Conservation (phyloP, 495 filamentous ascomycete genomes). For the Acidomyces sp. region DNA sequence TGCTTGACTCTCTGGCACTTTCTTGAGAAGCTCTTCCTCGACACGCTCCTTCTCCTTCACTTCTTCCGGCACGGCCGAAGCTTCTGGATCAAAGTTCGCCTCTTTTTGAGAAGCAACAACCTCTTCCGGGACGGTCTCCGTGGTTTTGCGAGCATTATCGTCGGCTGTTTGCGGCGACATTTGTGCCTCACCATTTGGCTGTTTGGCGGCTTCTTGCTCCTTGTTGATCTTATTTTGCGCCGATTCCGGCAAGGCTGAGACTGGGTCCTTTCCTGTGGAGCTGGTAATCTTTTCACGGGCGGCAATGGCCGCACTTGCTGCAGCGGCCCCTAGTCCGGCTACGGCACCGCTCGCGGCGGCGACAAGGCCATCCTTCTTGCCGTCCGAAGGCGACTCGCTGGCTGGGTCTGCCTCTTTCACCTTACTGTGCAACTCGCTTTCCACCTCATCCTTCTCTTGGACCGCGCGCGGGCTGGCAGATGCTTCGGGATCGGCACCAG, state of each 20-base stretch:
- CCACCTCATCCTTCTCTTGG: slow-evolving; percentile 16
- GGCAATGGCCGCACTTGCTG: slow-evolving; percentile 16
- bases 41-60: slow-evolving; percentile 7
- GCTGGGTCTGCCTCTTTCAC: slow-evolving; percentile 17
- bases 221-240: slow-evolving; percentile 18
- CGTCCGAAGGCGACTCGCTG: slow-evolving; percentile 24
- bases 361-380: slow-evolving; percentile 8
- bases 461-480: slow-evolving; percentile 16
- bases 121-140: slow-evolving; percentile 6
- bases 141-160: slow-evolving; percentile 1
- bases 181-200: not conserved
- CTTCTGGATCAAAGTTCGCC: slow-evolving; percentile 10
- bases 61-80: slow-evolving; percentile 11
- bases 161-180: not conserved
- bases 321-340: slow-evolving; percentile 12
- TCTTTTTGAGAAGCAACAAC: slow-evolving; percentile 6
- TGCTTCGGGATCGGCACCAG: slow-evolving; percentile 18
- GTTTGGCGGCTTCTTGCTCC: not conserved
- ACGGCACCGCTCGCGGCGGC: slow-evolving; percentile 23
- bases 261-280: slow-evolving; percentile 10
- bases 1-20: slow-evolving; percentile 17
- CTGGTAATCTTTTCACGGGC: slow-evolving; percentile 30
- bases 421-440: slow-evolving; percentile 19
- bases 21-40: slow-evolving; percentile 16
- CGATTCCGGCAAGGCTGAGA: slow-evolving; percentile 4